phyloP scores from a whole-genome alignment of 2,329 filamentous ascomycete genomes.

The Trichoderma endophyticum region DNA sequence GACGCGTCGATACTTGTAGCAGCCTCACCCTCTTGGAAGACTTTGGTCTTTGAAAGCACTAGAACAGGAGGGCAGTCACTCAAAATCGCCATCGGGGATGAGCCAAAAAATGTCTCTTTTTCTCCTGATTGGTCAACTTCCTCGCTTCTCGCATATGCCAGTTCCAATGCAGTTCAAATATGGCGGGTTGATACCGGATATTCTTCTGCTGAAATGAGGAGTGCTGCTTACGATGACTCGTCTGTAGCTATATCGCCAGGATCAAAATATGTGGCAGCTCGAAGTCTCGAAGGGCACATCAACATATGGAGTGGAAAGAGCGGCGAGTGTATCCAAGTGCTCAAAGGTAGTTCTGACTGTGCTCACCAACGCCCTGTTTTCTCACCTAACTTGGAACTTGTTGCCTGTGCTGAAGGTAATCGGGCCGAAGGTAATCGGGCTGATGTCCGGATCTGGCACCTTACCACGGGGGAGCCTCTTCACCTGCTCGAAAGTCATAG shows the following conservation, averaged over 20 bases:
- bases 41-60: background rate
- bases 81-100: rapidly evolving
- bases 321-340: background rate
- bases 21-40: rapidly evolving
- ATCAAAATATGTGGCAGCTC: background rate
- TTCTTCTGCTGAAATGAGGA: no score
- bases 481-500: background rate
- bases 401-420: background rate
- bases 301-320: background rate
- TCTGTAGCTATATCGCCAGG: background rate
- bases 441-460: background rate
- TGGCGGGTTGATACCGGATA: background rate
- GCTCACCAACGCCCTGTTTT: background rate
- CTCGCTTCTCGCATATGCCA: background rate
- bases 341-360: rapidly evolving
- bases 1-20: background rate
- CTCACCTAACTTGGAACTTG: background rate
- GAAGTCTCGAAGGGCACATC: background rate
- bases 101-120: background rate
- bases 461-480: background rate
- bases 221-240: no score
- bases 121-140: background rate
- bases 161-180: background rate
- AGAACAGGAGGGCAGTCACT: background rate
- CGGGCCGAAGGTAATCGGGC: no score